A percentile compares a stretch with the other conserved stretches of the same genome.
Conservation (phyloP, 176 grass and related monocot species). For the Eragrostis curvula region DNA sequence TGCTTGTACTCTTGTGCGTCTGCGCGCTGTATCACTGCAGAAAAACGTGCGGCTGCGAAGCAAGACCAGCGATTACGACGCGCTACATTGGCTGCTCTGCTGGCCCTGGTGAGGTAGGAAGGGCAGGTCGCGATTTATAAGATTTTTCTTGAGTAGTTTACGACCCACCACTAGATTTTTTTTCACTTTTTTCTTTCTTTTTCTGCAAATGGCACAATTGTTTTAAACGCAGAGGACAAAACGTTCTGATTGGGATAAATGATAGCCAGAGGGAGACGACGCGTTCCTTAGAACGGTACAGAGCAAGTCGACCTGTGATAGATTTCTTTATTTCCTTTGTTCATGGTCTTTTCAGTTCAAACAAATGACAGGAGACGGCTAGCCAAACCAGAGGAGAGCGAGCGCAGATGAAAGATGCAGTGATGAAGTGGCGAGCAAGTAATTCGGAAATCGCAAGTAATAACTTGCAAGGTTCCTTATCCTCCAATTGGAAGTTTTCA, state of each 20-base stretch:
- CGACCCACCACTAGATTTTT: not conserved
- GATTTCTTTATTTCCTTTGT: not conserved
- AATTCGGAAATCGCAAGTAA: not conserved
- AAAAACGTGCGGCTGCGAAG: conserved; percentile 15
- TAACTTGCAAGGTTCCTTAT: not conserved
- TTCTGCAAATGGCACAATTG: not conserved
- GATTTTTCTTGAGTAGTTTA: too few relatives aligned
- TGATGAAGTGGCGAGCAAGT: not conserved
- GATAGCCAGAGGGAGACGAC: not conserved
- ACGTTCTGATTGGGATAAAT: not conserved
- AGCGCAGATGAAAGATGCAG: not conserved
- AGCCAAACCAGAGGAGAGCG: not conserved
- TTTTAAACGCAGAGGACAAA: not conserved
- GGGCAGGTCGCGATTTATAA: too few relatives aligned
- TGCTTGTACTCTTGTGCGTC: not conserved
- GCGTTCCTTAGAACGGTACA: not conserved
- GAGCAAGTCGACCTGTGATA: not conserved
- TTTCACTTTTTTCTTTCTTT: not conserved
- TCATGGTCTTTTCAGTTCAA: not conserved
- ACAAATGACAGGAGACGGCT: not conserved
- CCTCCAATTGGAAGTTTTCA: not conserved
- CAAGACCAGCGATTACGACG: conserved; percentile 9
- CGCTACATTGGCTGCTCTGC: not conserved
- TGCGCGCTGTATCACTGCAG: not conserved
- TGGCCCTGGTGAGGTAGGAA: not conserved